A percentile compares a stretch with the other conserved stretches of the same genome.
Conservation (phyloP, 1,284 basidiomycete genomes). For the Ganoderma multipileum region DNA sequence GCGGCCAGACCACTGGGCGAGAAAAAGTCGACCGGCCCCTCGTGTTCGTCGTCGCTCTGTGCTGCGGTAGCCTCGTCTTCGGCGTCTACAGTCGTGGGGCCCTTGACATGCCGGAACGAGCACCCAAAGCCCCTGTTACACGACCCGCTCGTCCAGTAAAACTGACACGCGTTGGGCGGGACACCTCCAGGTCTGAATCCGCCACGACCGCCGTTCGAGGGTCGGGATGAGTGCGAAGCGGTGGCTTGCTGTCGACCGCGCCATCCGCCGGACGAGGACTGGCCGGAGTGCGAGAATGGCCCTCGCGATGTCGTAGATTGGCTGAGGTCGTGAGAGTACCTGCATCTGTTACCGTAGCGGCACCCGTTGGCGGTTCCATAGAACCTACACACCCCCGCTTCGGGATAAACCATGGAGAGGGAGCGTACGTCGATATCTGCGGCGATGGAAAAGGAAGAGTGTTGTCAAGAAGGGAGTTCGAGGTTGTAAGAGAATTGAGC, state of each 20-base stretch:
- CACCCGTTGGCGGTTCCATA: conserved; percentile 16
- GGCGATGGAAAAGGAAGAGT: neutral
- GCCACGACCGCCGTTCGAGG: neutral
- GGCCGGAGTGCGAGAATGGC: conserved; percentile 9
- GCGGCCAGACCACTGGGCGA: conserved; percentile 51
- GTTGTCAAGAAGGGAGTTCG: neutral
- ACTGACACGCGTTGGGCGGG: conserved; percentile 54
- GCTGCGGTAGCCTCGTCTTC: conserved; percentile 2
- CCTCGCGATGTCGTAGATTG: conserved; percentile 6
- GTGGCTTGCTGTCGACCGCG: conserved; percentile 19
- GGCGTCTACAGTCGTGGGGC: conserved; percentile 11
- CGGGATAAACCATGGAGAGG: conserved; percentile 16
- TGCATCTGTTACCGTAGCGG: conserved; percentile 26
- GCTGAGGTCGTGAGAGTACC: conserved; percentile 30
- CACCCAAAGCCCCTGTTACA: conserved; percentile 60
- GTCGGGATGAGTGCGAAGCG: neutral
- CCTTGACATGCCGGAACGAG: conserved; percentile 49
- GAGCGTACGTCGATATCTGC: neutral
- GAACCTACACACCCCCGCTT: conserved; percentile 11
- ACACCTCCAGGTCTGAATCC: neutral
- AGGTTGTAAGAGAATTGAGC: neutral
- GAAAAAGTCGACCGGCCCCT: conserved; percentile 49
- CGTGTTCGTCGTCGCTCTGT: conserved; percentile 9
- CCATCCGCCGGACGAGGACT: conserved; percentile 7
- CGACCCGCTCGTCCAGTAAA: conserved; percentile 57